phyloP scores from a whole-genome alignment of 2,329 filamentous ascomycete genomes.

The Sporothrix humicola region DNA sequence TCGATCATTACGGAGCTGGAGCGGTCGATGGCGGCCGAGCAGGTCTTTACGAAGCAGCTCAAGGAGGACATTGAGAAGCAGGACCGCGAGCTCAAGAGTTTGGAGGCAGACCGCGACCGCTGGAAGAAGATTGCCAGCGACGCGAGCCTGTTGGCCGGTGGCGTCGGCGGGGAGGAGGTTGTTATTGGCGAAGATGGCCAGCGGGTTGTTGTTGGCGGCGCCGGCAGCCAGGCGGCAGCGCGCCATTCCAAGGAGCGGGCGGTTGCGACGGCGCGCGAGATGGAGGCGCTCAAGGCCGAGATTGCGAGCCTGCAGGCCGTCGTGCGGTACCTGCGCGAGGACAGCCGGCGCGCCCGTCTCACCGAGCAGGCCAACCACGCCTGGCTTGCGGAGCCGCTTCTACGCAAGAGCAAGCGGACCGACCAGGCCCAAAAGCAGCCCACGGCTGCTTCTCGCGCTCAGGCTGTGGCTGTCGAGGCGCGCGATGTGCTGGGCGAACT shows the following conservation, averaged over 20 bases:
- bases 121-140: constrained; percentile 74
- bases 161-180: constrained; percentile 16
- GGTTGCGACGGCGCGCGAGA: constrained; percentile 72
- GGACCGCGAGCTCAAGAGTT: constrained; percentile 67
- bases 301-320: constrained; percentile 68
- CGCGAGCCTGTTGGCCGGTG: constrained; percentile 56
- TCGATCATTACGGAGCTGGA: constrained; percentile 71
- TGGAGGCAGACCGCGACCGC: constrained; percentile 70
- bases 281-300: constrained; percentile 73
- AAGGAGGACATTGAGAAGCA: constrained; percentile 70
- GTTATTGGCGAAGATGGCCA: background rate
- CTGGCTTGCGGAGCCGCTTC: constrained; percentile 69
- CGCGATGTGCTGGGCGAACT: constrained; percentile 69
- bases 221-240: constrained; percentile 18
- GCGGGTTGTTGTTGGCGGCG: background rate
- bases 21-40: constrained; percentile 59
- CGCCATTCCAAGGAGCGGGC: constrained; percentile 60
- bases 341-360: constrained; percentile 67
- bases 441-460: constrained; percentile 45
- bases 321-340: constrained; percentile 70
- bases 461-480: constrained; percentile 65
- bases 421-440: constrained; percentile 38
- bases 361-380: constrained; percentile 61
- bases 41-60: constrained; percentile 58
- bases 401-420: constrained; percentile 41